Evolutionary conservation across 805 yeast species (phyloP).

Genomic region (Saccharomycopsis javanensis): DNA sequence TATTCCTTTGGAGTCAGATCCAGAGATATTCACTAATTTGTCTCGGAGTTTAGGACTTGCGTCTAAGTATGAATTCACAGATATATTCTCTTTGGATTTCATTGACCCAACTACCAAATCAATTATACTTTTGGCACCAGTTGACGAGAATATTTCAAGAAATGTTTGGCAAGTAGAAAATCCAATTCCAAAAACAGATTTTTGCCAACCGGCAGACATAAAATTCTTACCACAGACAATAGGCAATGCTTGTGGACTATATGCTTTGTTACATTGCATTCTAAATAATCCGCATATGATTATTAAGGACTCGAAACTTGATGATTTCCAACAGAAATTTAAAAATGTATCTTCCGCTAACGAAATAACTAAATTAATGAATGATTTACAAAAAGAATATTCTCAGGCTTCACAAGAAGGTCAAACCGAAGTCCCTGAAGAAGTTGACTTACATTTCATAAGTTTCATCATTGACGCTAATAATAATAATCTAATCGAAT

Average conservation of each 20-base stretch:
- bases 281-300: conserved; percentile 27
- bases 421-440: conserved; percentile 58
- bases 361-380: conserved; percentile 36
- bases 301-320: conserved; percentile 20
- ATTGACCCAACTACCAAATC: conserved; percentile 76
- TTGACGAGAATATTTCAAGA: conserved; percentile 33
- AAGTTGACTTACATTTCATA: conserved; percentile 64
- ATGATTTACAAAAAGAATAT: conserved; percentile 36
- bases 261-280: conserved; percentile 68
- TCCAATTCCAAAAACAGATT: not conserved
- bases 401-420: conserved; percentile 40
- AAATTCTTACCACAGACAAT: conserved; percentile 83
- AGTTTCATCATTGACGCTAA: conserved; percentile 49
- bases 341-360: conserved; percentile 32
- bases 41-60: conserved; percentile 61
- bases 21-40: conserved; percentile 66
- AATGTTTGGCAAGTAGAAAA: conserved; percentile 36
- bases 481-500: conserved; percentile 58
- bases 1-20: conserved; percentile 86
- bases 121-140: conserved; percentile 72
- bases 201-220: conserved; percentile 24
- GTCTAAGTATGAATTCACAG: conserved; percentile 54
- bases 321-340: conserved; percentile 36
- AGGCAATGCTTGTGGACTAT: conserved; percentile 86
- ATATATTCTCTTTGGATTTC: conserved; percentile 72